Evolutionary conservation across 108 stramenopile genomes (phyloP).

Genomic region (Nitzschia putrida): DNA sequence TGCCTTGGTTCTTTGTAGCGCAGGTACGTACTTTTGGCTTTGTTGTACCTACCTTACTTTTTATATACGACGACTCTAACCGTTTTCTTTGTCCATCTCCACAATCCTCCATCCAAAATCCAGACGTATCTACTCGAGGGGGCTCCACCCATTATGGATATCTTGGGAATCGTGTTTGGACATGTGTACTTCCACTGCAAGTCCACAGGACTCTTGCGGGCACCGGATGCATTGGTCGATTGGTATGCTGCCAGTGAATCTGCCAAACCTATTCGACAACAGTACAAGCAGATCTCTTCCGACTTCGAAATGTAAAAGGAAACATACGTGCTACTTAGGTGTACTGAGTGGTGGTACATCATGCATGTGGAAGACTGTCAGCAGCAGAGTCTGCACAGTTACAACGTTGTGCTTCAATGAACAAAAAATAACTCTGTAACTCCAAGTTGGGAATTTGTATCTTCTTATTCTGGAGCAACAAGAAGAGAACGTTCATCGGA

Average conservation of each 20-base stretch:
- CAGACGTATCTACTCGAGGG: slow-evolving; percentile 94
- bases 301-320: slow-evolving; percentile 66
- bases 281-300: slow-evolving; percentile 80
- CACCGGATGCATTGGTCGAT: slow-evolving; percentile 62
- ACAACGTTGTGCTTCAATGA: no score
- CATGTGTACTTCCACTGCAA: slow-evolving; percentile 90
- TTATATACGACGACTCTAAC: no score
- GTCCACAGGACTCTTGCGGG: slow-evolving; percentile 61
- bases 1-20: slow-evolving; percentile 88
- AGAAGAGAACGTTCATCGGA: no score
- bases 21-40: slow-evolving; percentile 48
- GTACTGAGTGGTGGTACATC: no score
- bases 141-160: slow-evolving; percentile 87
- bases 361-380: no score
- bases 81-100: no score
- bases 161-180: slow-evolving; percentile 94
- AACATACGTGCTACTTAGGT: no score
- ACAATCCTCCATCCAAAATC: neutral
- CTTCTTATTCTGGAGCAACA: no score
- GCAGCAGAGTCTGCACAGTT: no score
- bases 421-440: no score
- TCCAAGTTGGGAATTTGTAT: no score
- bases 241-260: slow-evolving; percentile 76
- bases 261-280: slow-evolving; percentile 56
- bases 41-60: neutral